Base-by-base conservation (phyloP, 169 alveolate species). In the Plasmodium vivax region DNA sequence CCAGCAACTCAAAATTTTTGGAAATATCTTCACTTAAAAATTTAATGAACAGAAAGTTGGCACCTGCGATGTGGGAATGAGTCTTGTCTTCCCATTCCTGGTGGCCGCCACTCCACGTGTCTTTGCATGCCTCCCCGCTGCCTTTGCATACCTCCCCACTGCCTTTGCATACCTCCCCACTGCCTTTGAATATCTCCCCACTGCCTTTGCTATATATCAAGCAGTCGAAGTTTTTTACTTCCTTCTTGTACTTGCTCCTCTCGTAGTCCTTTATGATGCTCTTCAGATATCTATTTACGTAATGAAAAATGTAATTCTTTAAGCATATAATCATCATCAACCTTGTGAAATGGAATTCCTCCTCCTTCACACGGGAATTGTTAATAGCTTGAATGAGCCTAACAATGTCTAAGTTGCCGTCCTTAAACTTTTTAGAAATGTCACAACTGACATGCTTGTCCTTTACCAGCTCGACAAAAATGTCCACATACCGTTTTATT, bases 281-380 rank as follows among this genome's bases (percentile, higher is more conserved):
- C 41, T 77, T 75, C 16, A 87, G 27, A 75, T 87, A 87, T 74
- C 51, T 87, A 75, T 87, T 87, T 51, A 87, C 85, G 45, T 34
- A 87, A 51, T 75, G 82, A 71, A 6, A 87, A 19, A 87, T 36
- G 23, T 87, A 41, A 87, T 87, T 87, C 45, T 87, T 87, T 75
- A 87, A 87, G 32, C 79, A 87, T 87, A 87, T 87, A n/a, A 87
- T 27, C 93, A 87, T 87, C 93, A 87, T 87, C 71, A 87, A 77
- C 81, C 93, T 45, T 77, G 81, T 34, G 43, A 27, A 87, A 87
- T 87, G 88, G 43, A 47, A 87, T 79, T 87, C 88, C 62, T 87
- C 93, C 23, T 32, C 43, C 23, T 87, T 87, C 34, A 87, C 45
- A 75, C 41, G 68, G 23, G 72, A 87, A 75, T 77, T 87, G 54